These are phyloP conservation scores for Fusarium chaquense DNA, from an alignment of 2,329 filamentous ascomycete genomes.

Conservation along the genomic window DNA sequence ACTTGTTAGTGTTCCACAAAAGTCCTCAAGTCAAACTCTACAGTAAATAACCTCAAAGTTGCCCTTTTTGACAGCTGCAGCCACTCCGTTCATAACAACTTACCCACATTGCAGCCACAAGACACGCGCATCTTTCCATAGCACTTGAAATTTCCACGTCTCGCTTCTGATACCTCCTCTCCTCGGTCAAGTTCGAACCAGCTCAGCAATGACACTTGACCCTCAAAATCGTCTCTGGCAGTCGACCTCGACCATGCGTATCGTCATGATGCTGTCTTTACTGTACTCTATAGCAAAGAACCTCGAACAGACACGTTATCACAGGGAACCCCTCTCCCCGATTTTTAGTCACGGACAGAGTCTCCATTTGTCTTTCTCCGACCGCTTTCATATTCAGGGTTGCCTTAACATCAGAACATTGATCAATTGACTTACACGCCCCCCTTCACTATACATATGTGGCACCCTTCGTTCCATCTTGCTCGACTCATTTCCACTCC, in stretches of 20 bases:
- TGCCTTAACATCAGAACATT: neutral
- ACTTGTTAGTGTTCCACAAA: slow-evolving; percentile 12
- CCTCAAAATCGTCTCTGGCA: neutral
- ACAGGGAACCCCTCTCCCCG: neutral
- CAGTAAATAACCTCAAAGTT: slow-evolving; percentile 13
- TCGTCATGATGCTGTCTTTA: neutral
- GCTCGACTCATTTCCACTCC: slow-evolving; percentile 31
- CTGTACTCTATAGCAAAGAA: neutral
- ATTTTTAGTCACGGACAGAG: neutral
- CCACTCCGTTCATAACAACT: neutral
- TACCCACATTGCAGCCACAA: slow-evolving; percentile 2
- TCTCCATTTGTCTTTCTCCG: neutral
- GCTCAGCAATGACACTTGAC: neutral
- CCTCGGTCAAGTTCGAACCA: slow-evolving; percentile 5
- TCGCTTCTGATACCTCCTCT: neutral
- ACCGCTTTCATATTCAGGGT: neutral
- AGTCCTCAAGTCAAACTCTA: slow-evolving; percentile 7
- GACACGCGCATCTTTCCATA: neutral
- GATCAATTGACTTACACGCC: slow-evolving; percentile 12
- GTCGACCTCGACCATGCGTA: neutral
- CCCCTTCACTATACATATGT: neutral
- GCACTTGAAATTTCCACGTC: slow-evolving; percentile 1
- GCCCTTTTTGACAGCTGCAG: slow-evolving; percentile 12
- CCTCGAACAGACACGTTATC: neutral
- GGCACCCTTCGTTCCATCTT: neutral